These are phyloP conservation scores for Cordia subcordata DNA, from an alignment of 257 asterid genomes.

Conservation along the genomic window DNA sequence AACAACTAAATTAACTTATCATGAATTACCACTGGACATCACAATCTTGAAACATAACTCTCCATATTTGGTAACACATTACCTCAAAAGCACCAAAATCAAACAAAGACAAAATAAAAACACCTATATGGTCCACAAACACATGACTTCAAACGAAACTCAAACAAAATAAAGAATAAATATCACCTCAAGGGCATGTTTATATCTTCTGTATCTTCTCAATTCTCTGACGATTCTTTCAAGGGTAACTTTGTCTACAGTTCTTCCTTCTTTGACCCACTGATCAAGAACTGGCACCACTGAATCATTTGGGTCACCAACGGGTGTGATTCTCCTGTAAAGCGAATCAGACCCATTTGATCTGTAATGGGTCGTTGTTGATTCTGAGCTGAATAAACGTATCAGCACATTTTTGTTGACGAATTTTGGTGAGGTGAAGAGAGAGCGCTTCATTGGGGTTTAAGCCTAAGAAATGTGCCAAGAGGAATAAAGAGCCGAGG, in stretches of 20 bases:
- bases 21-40: too few relatives aligned
- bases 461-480: too few relatives aligned
- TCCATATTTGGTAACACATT: too few relatives aligned
- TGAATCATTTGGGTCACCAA: constrained; percentile 57
- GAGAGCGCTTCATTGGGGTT: constrained; percentile 9
- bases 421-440: background rate
- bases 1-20: too few relatives aligned
- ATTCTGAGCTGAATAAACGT: constrained; percentile 9
- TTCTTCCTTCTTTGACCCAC: constrained; percentile 48
- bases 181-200: constrained; percentile 67
- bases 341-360: constrained; percentile 14
- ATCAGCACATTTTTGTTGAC: background rate
- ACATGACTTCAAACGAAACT: background rate
- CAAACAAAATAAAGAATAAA: background rate
- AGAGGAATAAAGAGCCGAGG: too few relatives aligned
- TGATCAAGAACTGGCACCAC: constrained; percentile 49
- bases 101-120: constrained; percentile 2
- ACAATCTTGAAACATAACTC: too few relatives aligned
- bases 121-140: background rate
- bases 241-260: constrained; percentile 22
- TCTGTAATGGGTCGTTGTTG: constrained; percentile 3
- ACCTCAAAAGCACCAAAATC: background rate
- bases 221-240: constrained; percentile 27
- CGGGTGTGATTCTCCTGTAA: constrained; percentile 39
- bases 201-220: constrained; percentile 38